Conservation (phyloP, 1,284 basidiomycete genomes). For the Tylopilus sp. region DNA sequence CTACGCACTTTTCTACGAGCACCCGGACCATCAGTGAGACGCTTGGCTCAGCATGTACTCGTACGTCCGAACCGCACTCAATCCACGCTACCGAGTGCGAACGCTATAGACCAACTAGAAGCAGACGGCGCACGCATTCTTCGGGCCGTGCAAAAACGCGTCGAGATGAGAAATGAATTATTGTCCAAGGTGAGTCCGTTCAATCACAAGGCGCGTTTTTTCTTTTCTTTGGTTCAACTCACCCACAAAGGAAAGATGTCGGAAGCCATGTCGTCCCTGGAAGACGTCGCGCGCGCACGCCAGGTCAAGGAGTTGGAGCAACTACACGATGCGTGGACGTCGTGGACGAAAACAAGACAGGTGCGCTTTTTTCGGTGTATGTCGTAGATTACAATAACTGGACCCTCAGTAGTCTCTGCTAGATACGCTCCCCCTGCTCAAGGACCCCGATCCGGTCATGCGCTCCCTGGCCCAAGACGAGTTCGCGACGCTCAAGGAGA, state of each 20-base stretch:
- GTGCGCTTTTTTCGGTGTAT: constrained; percentile 31
- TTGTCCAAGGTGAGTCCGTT: constrained; percentile 27
- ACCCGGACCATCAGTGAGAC: constrained; percentile 17
- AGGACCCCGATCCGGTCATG: constrained; percentile 77
- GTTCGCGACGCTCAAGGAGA: constrained; percentile 47
- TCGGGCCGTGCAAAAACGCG: constrained; percentile 32
- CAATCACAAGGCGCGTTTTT: too few relatives aligned
- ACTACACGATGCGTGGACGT: constrained; percentile 47
- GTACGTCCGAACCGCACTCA: constrained; percentile 10
- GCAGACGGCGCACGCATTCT: constrained; percentile 34
- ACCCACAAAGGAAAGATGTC: constrained; percentile 30
- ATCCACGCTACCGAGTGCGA: constrained; percentile 9
- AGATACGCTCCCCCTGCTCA: constrained; percentile 60
- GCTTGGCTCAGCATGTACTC: constrained; percentile 9
- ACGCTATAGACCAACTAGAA: constrained; percentile 29
- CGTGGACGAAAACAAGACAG: constrained; percentile 43
- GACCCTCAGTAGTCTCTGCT: constrained; percentile 56
- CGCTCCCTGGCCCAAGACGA: constrained; percentile 76
- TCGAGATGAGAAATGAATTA: constrained; percentile 29
- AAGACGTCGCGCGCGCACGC: constrained; percentile 43
- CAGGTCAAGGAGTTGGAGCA: constrained; percentile 52
- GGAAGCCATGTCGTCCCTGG: constrained; percentile 33
- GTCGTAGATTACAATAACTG: constrained; percentile 7
- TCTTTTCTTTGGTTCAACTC: not conserved
- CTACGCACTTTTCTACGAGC: constrained; percentile 9